Conservation (phyloP, 148 eudicot species). For the Vaccinium myrtillus region DNA sequence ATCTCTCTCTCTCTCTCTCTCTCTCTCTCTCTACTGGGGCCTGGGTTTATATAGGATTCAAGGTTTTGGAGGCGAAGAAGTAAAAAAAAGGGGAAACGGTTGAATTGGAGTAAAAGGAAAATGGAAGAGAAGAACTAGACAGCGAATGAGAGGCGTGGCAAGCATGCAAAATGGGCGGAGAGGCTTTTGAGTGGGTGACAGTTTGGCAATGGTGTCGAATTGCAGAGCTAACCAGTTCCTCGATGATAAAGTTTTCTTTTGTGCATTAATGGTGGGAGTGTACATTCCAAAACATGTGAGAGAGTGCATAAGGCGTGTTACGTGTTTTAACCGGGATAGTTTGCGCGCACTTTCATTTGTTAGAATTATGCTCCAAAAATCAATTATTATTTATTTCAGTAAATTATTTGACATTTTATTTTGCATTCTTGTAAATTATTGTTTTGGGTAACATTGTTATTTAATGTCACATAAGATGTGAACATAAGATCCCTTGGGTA, state of each 20-base stretch:
- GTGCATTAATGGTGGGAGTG: too few species aligned
- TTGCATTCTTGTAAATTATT: too few species aligned
- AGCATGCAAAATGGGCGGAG: background rate
- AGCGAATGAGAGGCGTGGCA: background rate
- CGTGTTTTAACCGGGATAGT: too few species aligned
- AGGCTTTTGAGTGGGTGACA: background rate
- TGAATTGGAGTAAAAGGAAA: background rate
- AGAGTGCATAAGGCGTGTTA: too few species aligned
- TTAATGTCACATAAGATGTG: too few species aligned
- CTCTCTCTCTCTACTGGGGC: background rate
- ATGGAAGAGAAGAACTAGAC: background rate
- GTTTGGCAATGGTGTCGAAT: background rate
- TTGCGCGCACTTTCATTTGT: too few species aligned
- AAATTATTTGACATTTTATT: too few species aligned
- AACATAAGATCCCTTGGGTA: too few species aligned
- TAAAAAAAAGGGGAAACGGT: background rate
- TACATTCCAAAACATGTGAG: too few species aligned
- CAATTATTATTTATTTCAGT: too few species aligned
- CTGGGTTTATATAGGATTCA: background rate
- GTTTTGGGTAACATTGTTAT: too few species aligned
- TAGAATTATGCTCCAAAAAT: too few species aligned
- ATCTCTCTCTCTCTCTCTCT: constrained; percentile 10
- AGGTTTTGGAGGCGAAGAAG: background rate
- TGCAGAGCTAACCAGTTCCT: background rate
- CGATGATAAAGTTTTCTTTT: background rate